Evolutionary conservation across 345 rosid species (phyloP), one percentile per base, ranked within the genome.

Genomic region (Reutealis trisperma): DNA sequence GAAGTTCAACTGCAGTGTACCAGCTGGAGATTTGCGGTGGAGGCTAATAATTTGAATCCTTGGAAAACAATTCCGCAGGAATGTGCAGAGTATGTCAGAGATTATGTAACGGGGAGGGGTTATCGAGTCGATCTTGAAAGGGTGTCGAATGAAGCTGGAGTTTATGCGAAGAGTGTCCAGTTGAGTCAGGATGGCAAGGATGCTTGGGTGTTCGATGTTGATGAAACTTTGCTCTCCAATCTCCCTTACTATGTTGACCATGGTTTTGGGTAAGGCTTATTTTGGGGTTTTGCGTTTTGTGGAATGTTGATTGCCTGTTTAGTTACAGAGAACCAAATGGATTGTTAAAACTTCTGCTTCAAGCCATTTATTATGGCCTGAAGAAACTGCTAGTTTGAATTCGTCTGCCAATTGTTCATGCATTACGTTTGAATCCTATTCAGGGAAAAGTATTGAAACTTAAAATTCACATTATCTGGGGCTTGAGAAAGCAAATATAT

Each of bases 11-110:
- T 91, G 22, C 86, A 84, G 78, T 95, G 99, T 76, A 89, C 90
- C 13, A 95, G 96, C 85, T 95, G 99, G 99, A 90, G 99, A 73
- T 88, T 93, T 72, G 84, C 93, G 6, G 98, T 78, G 73, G 98
- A 95, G 85, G 87, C 94, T 19, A 92, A 92, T 78, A 93, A 95
- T 77, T 81, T 92, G 74, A 82, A 80, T 42, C 98, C 96, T 6
- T 95, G 99, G 99, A 87, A 83, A 80, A 86, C 88, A n/a, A 82
- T 93, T 63, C 98, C 98, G 1, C 78, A 13, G 70, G 93, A 93
- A 70, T 95, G 99, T 58, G 83, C 70, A 47, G 92, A 80, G 25
- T 95, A 92, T 66, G 97, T 95, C 21, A 87, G 79, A 77, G 88
- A 84, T 22, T 95, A 95, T 76, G 55, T 92, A 68, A 77, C 54